phyloP scores from a whole-genome alignment of 352 stramenopile species.

The Globisporangium heterothallicum region DNA sequence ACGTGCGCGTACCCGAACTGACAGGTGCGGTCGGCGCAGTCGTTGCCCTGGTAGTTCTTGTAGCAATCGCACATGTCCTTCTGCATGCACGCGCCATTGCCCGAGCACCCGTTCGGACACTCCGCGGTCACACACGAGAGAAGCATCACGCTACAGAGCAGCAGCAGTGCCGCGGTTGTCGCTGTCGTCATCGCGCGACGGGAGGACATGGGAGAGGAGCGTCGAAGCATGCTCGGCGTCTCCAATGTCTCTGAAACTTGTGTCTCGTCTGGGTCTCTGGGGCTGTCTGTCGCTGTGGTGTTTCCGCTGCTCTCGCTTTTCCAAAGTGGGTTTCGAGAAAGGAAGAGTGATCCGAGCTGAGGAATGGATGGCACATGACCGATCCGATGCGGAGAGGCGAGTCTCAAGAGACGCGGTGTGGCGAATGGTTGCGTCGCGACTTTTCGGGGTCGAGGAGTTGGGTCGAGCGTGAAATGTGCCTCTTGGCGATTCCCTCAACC shows the following conservation, averaged over 20 bases:
- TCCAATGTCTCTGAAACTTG: background rate
- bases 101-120: constrained; percentile 78
- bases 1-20: constrained; percentile 84
- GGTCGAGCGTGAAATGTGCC: no score
- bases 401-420: no score
- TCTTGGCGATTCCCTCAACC: no score
- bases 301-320: constrained; percentile 4
- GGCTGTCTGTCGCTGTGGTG: background rate
- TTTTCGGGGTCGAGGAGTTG: no score
- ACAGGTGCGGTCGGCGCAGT: constrained; percentile 80
- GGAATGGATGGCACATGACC: no score
- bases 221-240: background rate
- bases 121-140: constrained; percentile 27
- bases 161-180: constrained; percentile 6
- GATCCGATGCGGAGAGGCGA: no score
- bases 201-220: background rate
- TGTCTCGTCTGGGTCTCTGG: background rate
- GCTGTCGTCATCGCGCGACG: no score
- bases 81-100: constrained; percentile 70
- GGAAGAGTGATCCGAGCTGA: no score
- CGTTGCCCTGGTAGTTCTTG: constrained; percentile 82
- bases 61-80: constrained; percentile 85
- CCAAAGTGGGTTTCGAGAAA: no score
- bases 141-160: constrained; percentile 19
- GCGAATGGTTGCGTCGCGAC: no score